Evolutionary conservation across 2,329 filamentous ascomycete species (phyloP).

Genomic region (Aspergillus sp.): DNA sequence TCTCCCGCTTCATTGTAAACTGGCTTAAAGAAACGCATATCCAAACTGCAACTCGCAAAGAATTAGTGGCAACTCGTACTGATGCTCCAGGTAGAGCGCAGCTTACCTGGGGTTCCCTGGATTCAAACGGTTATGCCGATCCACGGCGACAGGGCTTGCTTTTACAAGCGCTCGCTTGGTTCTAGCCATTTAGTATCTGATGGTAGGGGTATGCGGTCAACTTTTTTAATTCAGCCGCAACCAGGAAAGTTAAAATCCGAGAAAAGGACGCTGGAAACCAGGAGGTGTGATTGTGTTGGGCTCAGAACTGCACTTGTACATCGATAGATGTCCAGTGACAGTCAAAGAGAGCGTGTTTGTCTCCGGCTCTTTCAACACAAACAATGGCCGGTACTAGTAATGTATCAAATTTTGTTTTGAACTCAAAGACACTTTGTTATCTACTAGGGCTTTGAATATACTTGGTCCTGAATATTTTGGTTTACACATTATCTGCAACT

Average conservation of each 20-base stretch:
- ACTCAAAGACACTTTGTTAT: neutral
- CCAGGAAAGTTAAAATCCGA: neutral
- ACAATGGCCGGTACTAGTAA: neutral
- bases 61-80: neutral
- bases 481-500: neutral
- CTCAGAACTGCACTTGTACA: neutral
- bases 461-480: neutral
- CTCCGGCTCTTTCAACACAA: neutral
- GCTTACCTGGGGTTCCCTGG: slow-evolving; percentile 13
- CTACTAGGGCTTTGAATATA: neutral
- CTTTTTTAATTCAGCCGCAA: neutral
- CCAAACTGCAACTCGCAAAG: slow-evolving; percentile 1
- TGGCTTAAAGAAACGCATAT: slow-evolving; percentile 13
- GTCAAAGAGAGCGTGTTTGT: neutral
- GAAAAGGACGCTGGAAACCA: neutral
- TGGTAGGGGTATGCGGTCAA: no score
- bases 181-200: neutral
- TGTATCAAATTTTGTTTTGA: neutral
- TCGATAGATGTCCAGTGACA: neutral
- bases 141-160: neutral
- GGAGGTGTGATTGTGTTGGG: neutral
- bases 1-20: neutral
- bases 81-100: neutral
- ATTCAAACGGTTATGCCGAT: slow-evolving; percentile 1
- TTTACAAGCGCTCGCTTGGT: neutral